Base-by-base conservation (phyloP, 2,329 filamentous ascomycete species). In the Verticillium alfalfae region DNA sequence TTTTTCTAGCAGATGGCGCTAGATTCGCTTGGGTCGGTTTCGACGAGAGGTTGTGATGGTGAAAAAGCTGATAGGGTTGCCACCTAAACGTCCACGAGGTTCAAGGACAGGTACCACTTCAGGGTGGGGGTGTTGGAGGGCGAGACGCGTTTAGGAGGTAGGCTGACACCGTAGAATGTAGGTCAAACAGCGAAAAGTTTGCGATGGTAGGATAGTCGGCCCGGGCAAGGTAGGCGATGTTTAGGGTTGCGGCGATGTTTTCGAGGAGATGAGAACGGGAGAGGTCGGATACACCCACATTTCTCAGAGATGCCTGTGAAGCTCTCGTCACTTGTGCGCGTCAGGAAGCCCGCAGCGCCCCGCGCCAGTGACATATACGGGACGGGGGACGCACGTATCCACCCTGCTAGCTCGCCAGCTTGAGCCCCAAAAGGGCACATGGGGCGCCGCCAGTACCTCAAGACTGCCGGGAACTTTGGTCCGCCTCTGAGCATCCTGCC, bases 281-380 rank as follows among this genome's bases (percentile, higher is more conserved):
- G 39, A 38, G 15, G 49, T 57, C 57, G 60, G 56, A 26, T 62
- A 49, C 54, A 39, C 15, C 13, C 26, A 41, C 38, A 56, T 57
- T 52, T 52, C 34, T 36, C 18, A 18, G 45, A 52, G 45, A 10
- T 18, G 45, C 45, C 39, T 18, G 22, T 18, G 8, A 37, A 37
- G 34, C 13, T 37, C 9, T 37, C 18, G 45, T 18, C 45, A 22
- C 26, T 64, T 64, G 62, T 65, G 64, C 62, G 60, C 62, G 64
- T 61, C 64, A 64, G 58, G 45, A 52, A 52, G 45, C 45, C 45
- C 60, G 57, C 59, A 55, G 18, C 45, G 45, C 45, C 45, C 45
- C 45, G 52, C 49, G 41, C 45, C 45, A 34, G 45, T 52, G 45
- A 31, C 45, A 52, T 52, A 18, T 18, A 52, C 45, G 45, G 41